Base-by-base conservation (phyloP, 176 grass and related monocot genomes). In the Elaeis guineensis region DNA sequence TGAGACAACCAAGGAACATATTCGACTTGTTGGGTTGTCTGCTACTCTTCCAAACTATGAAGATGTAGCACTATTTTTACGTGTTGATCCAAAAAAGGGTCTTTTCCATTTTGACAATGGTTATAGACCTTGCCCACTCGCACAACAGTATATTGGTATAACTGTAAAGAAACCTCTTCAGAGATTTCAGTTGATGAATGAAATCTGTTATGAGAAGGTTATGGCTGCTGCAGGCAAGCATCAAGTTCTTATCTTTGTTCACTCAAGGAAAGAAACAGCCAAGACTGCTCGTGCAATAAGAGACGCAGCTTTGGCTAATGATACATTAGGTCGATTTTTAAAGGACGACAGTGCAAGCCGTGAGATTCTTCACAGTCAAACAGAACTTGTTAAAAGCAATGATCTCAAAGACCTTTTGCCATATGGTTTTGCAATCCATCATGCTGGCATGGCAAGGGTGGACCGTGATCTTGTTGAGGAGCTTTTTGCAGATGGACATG, bases 351-450 rank as follows among this genome's bases (percentile, higher is more conserved):
- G 84, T 68, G 87, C 81, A 71, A 91, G 87, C 52, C 87, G 85
- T 75, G 87, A 97, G 65, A 97, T 97, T 63, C 93, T 97, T 57
- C 58, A 73, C 55, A 80, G 53, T 72, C 84, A 97, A 60, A 82
- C 87, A 67, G 93, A 97, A 29, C 73, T 97, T 61, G 87, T 97
- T 5, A 97, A 91, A 72, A 91, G 73, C 66, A 97, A 76, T 75
- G 87, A 97, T 72, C 84, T 91, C 25, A 91, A 97, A 49, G 87
- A 97, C 24, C 81, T 97, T 21, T 62, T 97, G 63, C 87, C 87
- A 0, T 97, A 97, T 67, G 93, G 93, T 6, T 97, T 97, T 83
- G 93, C 93, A 61, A 91, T 97, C 74, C 92, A 97, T 79, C 84
- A 97, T 76, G 92, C 92, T 63, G 93, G 93, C 49, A 72, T 91